Base-by-base conservation (phyloP, 225 moss, liverwort and hornwort genomes). In the Ulota crispa region DNA sequence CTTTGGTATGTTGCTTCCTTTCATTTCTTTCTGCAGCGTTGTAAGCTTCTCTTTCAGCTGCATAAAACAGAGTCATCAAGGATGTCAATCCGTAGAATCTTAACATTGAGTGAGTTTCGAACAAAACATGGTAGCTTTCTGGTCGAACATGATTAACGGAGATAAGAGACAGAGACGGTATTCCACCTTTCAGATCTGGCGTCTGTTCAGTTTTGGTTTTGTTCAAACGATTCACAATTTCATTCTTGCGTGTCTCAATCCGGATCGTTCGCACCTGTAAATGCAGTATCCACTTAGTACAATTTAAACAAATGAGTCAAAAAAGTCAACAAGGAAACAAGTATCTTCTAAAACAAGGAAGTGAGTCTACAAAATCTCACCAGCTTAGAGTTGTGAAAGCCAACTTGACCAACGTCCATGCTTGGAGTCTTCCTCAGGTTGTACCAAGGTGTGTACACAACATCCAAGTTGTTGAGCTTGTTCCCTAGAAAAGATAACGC, bases 391-490 rank as follows among this genome's bases (percentile, higher is more conserved):
- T 96, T 96, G 93, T 96, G 96, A 80, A 94, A 96, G 78, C 96
- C 96, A 82, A 96, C 96, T 94, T 96, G 96, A 77, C 96, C 96
- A 78, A 96, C 93, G 85, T 96, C 96, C 96, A 94, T 96, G 65
- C 93, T 88, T 71, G 84, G 89, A 71, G 93, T 93, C 93, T 96
- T 96, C 87, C 89, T 91, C 87, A 96, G 82, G 78, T 96, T 96
- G 85, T 76, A 94, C 96, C 96, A 96, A 75, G 96, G 96, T 54
- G 96, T 96, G 73, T 96, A 96, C 20, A 96, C 96, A 83, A 94
- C 86, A 83, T 96, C 96, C 92, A 96, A 83, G 78, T 94, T 96
- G 87, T 92, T 96, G 73, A 94, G 87, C 84, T 96, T 96, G 83
- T 96, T 97, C 53, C 93, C 94, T 94, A 80, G 63, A 83, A 4